A percentile compares a stretch with the other conserved stretches of the same genome.
phyloP scores from a whole-genome alignment of 2,329 filamentous ascomycete genomes.

The Chrysosporium queenslandicum region DNA sequence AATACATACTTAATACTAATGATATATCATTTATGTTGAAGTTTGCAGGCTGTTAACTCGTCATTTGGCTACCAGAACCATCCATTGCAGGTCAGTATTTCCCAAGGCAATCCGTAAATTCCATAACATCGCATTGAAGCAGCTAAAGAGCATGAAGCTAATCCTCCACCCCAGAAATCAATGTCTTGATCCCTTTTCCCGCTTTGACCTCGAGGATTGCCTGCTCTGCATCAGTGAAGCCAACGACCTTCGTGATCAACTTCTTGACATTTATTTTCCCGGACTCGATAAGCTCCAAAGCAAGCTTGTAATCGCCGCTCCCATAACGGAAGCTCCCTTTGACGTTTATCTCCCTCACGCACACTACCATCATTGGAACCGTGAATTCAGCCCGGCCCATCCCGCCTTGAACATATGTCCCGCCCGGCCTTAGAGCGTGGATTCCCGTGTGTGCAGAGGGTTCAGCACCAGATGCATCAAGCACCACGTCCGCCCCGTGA shows the following conservation, averaged over 20 bases:
- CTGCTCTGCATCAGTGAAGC: conserved; percentile 71
- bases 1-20: neutral
- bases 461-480: conserved; percentile 72
- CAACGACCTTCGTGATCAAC: conserved; percentile 66
- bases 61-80: too few relatives aligned
- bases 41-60: too few relatives aligned
- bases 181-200: conserved; percentile 52
- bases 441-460: conserved; percentile 65
- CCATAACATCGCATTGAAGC: too few relatives aligned
- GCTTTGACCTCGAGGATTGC: conserved; percentile 80
- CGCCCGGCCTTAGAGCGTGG: conserved; percentile 60
- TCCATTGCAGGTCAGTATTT: too few relatives aligned
- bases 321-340: conserved; percentile 87
- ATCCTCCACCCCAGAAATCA: conserved; percentile 34
- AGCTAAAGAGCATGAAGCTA: too few relatives aligned
- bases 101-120: too few relatives aligned
- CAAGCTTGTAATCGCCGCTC: conserved; percentile 75
- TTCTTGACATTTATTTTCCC: conserved; percentile 66
- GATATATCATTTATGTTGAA: neutral
- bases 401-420: conserved; percentile 73
- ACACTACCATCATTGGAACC: conserved; percentile 86
- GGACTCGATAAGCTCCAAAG: conserved; percentile 62
- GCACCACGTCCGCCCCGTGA: conserved; percentile 62
- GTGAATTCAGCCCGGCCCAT: conserved; percentile 83
- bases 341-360: conserved; percentile 76